Percentiles rank a stretch among this genome's conserved stretches.
Conservation (phyloP, 345 rosid genomes). For the Eucalyptus regnans region DNA sequence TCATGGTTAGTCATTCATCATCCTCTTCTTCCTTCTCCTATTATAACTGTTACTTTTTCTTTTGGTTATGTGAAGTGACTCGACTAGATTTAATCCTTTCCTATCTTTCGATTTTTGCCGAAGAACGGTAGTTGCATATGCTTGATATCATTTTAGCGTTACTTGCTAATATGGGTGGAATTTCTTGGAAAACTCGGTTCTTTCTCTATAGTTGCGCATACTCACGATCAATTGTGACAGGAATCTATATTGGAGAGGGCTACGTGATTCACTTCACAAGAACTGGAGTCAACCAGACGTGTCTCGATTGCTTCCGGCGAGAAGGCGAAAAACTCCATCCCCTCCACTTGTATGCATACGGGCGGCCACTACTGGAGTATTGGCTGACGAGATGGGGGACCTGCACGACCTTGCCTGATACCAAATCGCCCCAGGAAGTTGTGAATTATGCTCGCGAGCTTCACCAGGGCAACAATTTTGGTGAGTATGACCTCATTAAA, state of each 20-base stretch:
- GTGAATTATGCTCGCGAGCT: fast-evolving
- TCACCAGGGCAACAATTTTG: neutral
- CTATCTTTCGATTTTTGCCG: neutral
- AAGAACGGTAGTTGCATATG: neutral
- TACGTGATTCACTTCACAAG: neutral
- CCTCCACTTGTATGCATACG: neutral
- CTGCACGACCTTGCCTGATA: neutral
- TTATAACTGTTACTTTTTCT: neutral
- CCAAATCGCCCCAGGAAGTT: neutral
- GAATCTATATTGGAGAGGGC: neutral
- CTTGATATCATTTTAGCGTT: neutral
- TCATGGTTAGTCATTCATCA: neutral
- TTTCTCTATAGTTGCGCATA: neutral
- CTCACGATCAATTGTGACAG: neutral
- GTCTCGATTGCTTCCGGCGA: neutral
- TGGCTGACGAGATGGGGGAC: neutral
- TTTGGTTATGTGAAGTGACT: neutral
- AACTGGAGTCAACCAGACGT: neutral
- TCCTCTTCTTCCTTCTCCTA: neutral
- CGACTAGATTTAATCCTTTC: neutral
- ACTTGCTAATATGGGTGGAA: neutral
- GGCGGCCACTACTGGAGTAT: neutral
- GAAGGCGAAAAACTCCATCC: neutral
- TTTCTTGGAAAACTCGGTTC: neutral
- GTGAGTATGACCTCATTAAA: neutral